Evolutionary conservation across 768 basidiomycete species (phyloP).

Genomic region (Suillus occidentalis): DNA sequence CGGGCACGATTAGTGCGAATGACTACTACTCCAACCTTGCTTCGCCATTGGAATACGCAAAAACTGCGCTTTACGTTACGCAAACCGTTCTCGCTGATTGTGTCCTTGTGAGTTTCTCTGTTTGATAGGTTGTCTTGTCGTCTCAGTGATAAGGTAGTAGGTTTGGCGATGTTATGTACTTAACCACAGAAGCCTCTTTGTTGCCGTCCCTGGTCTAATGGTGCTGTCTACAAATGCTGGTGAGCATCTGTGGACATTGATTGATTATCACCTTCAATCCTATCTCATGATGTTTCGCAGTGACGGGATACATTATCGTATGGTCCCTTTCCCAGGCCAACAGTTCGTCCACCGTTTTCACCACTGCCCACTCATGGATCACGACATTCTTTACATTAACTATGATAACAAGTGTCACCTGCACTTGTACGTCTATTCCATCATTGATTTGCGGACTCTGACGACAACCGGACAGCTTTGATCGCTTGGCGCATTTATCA

Average conservation of each 20-base stretch:
- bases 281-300: neutral
- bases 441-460: neutral
- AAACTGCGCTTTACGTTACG: neutral
- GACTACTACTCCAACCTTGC: neutral
- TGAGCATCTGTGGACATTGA: neutral
- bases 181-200: neutral
- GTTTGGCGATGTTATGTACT: neutral
- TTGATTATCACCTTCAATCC: neutral
- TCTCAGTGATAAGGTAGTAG: neutral
- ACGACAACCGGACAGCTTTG: neutral
- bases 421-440: neutral
- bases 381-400: neutral
- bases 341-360: neutral
- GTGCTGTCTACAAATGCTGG: neutral
- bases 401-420: neutral
- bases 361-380: neutral
- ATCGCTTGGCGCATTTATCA: conserved; percentile 10
- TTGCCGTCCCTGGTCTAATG: neutral
- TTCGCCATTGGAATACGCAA: neutral
- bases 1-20: neutral
- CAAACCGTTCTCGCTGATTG: neutral
- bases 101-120: neutral
- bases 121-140: neutral
- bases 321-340: neutral
- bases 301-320: neutral